A percentile compares a stretch with the other conserved stretches of the same genome.
These are phyloP conservation scores for Fusarium cyanostomum DNA, from an alignment of 2,329 filamentous ascomycete species.

Conservation along the genomic window DNA sequence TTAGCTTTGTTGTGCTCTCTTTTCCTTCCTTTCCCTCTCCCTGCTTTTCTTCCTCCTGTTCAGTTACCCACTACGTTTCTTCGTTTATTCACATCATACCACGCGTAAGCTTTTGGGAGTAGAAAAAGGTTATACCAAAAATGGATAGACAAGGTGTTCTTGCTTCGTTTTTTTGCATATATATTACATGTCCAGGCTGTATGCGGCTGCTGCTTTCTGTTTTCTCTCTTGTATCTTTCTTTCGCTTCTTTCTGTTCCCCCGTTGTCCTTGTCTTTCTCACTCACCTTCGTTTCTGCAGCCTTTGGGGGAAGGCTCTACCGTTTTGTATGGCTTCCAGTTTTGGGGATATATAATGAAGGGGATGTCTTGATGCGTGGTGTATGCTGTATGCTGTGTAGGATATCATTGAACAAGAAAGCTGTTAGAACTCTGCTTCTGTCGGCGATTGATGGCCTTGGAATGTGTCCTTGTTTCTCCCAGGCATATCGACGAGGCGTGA, in stretches of 20 bases:
- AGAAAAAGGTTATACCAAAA: slow-evolving; percentile 46
- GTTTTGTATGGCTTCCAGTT: not conserved
- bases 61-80: slow-evolving; percentile 25
- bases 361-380: not conserved
- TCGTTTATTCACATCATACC: slow-evolving; percentile 37
- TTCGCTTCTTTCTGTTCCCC: not conserved
- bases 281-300: not conserved
- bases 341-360: not conserved
- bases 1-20: slow-evolving; percentile 25
- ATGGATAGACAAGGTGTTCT: slow-evolving; percentile 43
- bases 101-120: slow-evolving; percentile 41
- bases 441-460: not conserved
- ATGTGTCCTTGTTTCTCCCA: no score
- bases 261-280: not conserved
- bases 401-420: not conserved
- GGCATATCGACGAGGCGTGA: no score
- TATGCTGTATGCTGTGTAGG: not conserved
- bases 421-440: not conserved
- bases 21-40: slow-evolving; percentile 7
- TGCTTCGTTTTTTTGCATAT: slow-evolving; percentile 23
- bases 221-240: not conserved
- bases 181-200: slow-evolving; percentile 4
- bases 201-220: not conserved
- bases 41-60: slow-evolving; percentile 21
- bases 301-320: not conserved